Conservation (phyloP, 345 rosid genomes). For the Sonneratia caseolaris region DNA sequence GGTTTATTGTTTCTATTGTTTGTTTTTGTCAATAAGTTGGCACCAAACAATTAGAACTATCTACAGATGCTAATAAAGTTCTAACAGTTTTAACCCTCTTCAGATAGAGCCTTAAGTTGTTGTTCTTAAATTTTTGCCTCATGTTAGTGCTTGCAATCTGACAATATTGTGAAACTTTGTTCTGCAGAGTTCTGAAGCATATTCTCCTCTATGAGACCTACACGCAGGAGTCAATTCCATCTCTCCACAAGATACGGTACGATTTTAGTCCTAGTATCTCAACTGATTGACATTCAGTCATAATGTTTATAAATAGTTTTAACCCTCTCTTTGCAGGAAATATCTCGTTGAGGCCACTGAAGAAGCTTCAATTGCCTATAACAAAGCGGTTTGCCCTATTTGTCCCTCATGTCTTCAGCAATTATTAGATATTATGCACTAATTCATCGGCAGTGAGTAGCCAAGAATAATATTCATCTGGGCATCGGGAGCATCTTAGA, state of each 20-base stretch:
- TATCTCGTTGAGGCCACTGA: slow-evolving; percentile 89
- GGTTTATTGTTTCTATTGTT: no score
- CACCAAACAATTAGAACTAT: background rate
- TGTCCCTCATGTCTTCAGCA: background rate
- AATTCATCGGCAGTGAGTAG: no score
- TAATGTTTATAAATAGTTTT: background rate
- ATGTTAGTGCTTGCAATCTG: background rate
- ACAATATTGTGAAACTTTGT: background rate
- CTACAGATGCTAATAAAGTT: background rate
- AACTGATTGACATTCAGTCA: background rate
- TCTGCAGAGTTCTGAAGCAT: slow-evolving; percentile 71
- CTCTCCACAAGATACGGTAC: slow-evolving; percentile 85
- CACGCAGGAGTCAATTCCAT: slow-evolving; percentile 81
- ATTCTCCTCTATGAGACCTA: slow-evolving; percentile 79
- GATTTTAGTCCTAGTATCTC: background rate
- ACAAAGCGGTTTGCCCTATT: slow-evolving; percentile 70
- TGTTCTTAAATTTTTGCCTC: background rate
- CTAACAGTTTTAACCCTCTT: background rate
- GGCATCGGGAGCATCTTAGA: background rate
- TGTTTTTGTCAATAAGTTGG: no score
- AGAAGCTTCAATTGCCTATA: slow-evolving; percentile 89
- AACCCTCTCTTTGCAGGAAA: slow-evolving; percentile 40
- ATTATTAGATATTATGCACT: background rate
- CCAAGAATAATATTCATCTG: background rate
- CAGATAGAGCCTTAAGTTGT: background rate